Evolutionary conservation across 331 rosid genomes (phyloP), one percentile per base, ranked within the genome.

Genomic region (Saraca asoca): DNA sequence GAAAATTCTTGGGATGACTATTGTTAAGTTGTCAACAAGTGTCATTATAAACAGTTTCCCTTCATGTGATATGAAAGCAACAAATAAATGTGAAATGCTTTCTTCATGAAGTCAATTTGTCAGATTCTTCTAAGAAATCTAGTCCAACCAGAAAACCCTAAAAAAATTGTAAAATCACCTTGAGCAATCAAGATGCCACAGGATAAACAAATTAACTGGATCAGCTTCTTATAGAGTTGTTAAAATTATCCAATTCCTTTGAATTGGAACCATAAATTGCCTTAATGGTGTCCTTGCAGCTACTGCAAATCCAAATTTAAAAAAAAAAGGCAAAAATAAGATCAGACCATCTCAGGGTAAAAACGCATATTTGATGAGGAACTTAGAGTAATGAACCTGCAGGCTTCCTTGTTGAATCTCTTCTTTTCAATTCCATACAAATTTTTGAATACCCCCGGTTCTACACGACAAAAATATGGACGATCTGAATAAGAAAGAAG

Each of bases 401-500:
- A 89, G 0, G 98, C 95, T 43, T 88, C 91, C 75, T 81, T 80
- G 80, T 93, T 80, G 81, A 93, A 87, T 38, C 75, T 81, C 72
- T 78, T 78, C 79, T 81, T 64, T 51, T 72, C 70, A 56, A 89
- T 75, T 53, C 93, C 91, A 65, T 73, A 89, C 75, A 93, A 75
- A n/a, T 79, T 72, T 41, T 89, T 53, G 68, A 87, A 87, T 38
- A 85, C 77, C 38, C 81, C 83, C 11, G 93, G 85, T 72, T 93
- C 95, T 11, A 77, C 96, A 4, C 90, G 98, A 58, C 98, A 93
- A 72, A 93, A 89, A 76, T 82, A 89, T 1, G 98, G 96, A 64
- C 98, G 98, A 55, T 93, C 98, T 93, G 84, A 18, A 48, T 13
- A 51, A 49, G 17, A 51, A 50, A 12, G 14, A 39, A 10, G 7